A percentile compares a stretch with the other conserved stretches of the same genome.
These are phyloP conservation scores for Nicotiana paniculata DNA, from an alignment of 257 asterid genomes.

Conservation along the genomic window DNA sequence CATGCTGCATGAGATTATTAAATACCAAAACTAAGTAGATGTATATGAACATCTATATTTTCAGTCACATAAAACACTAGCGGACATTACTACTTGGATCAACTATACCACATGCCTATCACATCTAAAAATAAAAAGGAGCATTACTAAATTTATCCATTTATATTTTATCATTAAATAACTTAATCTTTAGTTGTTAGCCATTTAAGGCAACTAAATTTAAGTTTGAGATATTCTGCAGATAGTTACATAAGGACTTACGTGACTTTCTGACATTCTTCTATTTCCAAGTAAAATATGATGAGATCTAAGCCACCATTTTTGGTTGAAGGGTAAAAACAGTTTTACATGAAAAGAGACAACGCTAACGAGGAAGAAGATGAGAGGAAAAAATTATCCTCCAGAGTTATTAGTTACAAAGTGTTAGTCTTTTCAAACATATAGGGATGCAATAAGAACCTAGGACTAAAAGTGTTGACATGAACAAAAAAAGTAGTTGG, in stretches of 20 bases:
- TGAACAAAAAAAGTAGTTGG: not conserved
- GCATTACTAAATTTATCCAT: not conserved
- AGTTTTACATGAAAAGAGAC: not conserved
- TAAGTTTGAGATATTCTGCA: not conserved
- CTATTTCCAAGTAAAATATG: not conserved
- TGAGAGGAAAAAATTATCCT: not conserved
- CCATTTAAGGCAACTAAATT: not conserved
- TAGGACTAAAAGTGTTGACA: not conserved
- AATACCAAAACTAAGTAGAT: not conserved
- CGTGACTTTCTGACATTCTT: not conserved
- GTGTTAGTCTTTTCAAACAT: not conserved
- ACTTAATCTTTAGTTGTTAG: not conserved
- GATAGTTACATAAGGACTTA: not conserved
- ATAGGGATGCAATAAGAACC: not conserved
- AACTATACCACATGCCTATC: not conserved
- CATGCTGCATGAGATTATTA: no score
- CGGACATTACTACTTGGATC: constrained; percentile 1
- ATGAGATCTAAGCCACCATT: not conserved
- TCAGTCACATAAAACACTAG: not conserved
- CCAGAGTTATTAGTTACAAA: not conserved
- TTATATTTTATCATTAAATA: not conserved
- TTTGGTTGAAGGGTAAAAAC: not conserved
- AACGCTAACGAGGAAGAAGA: not conserved
- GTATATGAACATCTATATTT: not conserved
- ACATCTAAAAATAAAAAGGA: not conserved